Conservation (phyloP, 108 stramenopile species). For the Poteriospumella lacustris region DNA sequence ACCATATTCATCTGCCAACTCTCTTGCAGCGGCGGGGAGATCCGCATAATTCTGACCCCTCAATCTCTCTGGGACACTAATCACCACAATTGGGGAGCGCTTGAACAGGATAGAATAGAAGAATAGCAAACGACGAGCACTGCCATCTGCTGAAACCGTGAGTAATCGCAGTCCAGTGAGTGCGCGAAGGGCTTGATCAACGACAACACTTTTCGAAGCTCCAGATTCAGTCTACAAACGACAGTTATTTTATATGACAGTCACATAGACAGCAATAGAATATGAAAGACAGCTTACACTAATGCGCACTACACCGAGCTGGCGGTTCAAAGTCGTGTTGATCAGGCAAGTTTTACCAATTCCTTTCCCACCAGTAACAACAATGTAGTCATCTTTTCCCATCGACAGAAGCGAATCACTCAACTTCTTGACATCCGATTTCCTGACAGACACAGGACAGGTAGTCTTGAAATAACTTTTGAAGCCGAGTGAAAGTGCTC, state of each 20-base stretch:
- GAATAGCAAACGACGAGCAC: no score
- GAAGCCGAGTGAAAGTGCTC: constrained; percentile 12
- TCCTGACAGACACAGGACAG: constrained; percentile 11
- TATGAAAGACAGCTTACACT: constrained; percentile 3
- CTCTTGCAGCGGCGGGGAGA: not conserved
- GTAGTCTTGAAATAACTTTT: constrained; percentile 18
- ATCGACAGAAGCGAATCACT: constrained; percentile 9
- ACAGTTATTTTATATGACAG: not conserved
- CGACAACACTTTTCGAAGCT: constrained; percentile 8
- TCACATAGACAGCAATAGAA: constrained; percentile 1
- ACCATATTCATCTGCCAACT: not conserved
- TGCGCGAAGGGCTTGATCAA: no score
- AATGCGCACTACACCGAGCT: not conserved
- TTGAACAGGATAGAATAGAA: not conserved
- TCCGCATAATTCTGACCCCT: not conserved
- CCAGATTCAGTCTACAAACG: constrained; percentile 9
- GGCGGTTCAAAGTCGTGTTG: constrained; percentile 2
- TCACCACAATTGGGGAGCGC: constrained; percentile 2
- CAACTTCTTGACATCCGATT: constrained; percentile 20
- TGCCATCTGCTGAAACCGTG: not conserved
- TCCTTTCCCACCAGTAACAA: constrained; percentile 3
- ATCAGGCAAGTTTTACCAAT: not conserved
- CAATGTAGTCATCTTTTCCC: not conserved
- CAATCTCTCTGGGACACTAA: not conserved
- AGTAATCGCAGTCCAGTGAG: not conserved